phyloP scores from a whole-genome alignment of 768 basidiomycete genomes.

The Chalciporus sphaerocephalus region DNA sequence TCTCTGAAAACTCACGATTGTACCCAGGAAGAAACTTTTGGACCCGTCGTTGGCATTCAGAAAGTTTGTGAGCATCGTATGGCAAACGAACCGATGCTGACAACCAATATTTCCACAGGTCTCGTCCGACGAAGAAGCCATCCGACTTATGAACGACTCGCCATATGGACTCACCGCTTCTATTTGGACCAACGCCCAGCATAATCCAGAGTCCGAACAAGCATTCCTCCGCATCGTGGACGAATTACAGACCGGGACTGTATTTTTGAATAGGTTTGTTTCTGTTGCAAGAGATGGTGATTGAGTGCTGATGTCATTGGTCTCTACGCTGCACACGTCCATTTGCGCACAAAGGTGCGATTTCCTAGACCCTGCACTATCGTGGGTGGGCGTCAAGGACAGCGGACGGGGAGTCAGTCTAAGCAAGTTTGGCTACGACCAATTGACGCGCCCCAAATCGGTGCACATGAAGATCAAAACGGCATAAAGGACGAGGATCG shows the following conservation, averaged over 20 bases:
- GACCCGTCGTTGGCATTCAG: slow-evolving; percentile 89
- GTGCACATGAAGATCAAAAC: slow-evolving; percentile 82
- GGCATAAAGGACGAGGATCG: slow-evolving; percentile 6
- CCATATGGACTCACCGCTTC: slow-evolving; percentile 92
- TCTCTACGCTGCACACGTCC: not conserved
- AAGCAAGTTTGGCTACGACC: slow-evolving; percentile 86
- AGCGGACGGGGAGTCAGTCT: slow-evolving; percentile 89
- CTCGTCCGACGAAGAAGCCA: slow-evolving; percentile 79
- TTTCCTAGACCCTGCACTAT: slow-evolving; percentile 84
- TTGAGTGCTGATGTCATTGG: not conserved
- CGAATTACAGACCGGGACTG: slow-evolving; percentile 84
- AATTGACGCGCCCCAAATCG: slow-evolving; percentile 74
- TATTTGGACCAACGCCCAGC: slow-evolving; percentile 79
- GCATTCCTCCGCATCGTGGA: slow-evolving; percentile 62
- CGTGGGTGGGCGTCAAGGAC: slow-evolving; percentile 94
- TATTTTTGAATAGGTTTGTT: slow-evolving; percentile 78
- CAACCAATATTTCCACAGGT: too few relatives aligned
- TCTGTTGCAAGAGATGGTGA: not conserved
- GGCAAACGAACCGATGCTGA: too few relatives aligned
- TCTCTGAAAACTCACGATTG: not conserved
- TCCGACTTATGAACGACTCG: slow-evolving; percentile 93
- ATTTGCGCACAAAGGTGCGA: slow-evolving; percentile 57
- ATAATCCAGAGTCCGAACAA: slow-evolving; percentile 54
- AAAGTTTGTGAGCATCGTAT: slow-evolving; percentile 73
- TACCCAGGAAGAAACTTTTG: slow-evolving; percentile 80